Evolutionary conservation across 2,329 filamentous ascomycete species (phyloP).

Genomic region (Neonectria coccinea): DNA sequence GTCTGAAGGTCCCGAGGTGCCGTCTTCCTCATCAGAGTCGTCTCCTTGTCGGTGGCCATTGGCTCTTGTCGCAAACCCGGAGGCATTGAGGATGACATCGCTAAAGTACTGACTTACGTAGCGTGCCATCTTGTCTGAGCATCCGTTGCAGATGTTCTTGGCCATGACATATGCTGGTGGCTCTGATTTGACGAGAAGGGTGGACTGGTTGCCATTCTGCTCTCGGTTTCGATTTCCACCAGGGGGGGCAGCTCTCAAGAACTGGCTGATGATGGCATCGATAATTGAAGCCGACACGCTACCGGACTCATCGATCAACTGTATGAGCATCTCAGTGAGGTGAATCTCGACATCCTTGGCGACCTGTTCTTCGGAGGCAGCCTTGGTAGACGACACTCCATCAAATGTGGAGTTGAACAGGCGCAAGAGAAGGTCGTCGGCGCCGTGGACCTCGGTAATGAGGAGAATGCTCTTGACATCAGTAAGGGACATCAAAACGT

Average conservation of each 20-base stretch:
- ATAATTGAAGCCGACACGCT: constrained; percentile 82
- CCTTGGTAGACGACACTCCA: constrained; percentile 83
- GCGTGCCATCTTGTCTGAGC: constrained; percentile 92
- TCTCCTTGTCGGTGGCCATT: constrained; percentile 70
- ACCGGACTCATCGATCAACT: constrained; percentile 87
- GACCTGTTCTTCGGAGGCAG: constrained; percentile 81
- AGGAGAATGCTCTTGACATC: constrained; percentile 96
- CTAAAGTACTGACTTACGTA: constrained; percentile 97
- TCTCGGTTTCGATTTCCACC: constrained; percentile 71
- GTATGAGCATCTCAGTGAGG: constrained; percentile 86
- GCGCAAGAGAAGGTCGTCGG: constrained; percentile 81
- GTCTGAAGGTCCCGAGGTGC: constrained; percentile 74
- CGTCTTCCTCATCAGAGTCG: constrained; percentile 74
- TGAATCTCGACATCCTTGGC: constrained; percentile 94
- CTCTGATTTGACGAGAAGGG: constrained; percentile 85
- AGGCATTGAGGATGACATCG: constrained; percentile 93
- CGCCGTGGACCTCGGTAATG: constrained; percentile 85
- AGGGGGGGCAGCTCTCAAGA: constrained; percentile 85
- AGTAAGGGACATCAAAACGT: constrained; percentile 87
- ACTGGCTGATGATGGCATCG: constrained; percentile 95
- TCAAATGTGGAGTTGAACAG: constrained; percentile 94
- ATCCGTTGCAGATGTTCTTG: constrained; percentile 90
- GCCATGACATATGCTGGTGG: constrained; percentile 97
- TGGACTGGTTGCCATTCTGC: constrained; percentile 82
- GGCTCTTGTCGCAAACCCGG: constrained; percentile 65